phyloP scores from a whole-genome alignment of 176 grass and related monocot genomes.

The Lolium multiflorum region DNA sequence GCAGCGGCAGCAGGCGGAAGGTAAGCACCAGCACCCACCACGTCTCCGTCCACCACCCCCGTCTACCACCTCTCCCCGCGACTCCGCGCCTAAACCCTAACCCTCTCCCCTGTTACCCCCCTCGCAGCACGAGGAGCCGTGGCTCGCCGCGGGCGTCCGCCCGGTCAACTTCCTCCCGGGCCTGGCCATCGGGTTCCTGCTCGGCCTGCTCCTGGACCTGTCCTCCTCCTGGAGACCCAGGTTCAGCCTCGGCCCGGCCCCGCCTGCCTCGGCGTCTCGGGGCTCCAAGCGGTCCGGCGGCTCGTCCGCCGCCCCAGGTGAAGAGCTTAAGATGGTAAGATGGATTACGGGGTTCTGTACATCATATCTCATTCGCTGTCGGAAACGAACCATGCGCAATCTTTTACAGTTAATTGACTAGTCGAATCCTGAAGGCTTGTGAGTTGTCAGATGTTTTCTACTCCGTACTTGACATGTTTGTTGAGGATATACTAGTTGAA shows the following conservation, averaged over 20 bases:
- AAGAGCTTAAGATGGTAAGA: slow-evolving; percentile 93
- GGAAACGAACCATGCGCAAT: neutral
- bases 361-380: neutral
- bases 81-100: neutral
- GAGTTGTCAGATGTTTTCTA: neutral
- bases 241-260: slow-evolving; percentile 35
- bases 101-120: neutral
- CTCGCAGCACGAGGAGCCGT: slow-evolving; percentile 68
- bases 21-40: neutral
- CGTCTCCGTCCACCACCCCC: neutral
- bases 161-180: slow-evolving; percentile 77
- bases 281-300: slow-evolving; percentile 46
- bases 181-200: slow-evolving; percentile 74
- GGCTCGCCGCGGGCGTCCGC: slow-evolving; percentile 75
- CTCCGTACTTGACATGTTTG: neutral
- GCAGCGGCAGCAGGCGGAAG: slow-evolving; percentile 37
- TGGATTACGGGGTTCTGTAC: neutral
- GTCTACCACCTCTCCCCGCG: neutral
- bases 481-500: neutral
- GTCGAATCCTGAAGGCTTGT: neutral
- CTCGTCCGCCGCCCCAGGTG: slow-evolving; percentile 29
- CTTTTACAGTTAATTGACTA: neutral
- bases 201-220: slow-evolving; percentile 71
- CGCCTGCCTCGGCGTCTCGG: slow-evolving; percentile 38
- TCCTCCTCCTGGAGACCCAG: slow-evolving; percentile 54